Percentiles rank a stretch among this genome's conserved stretches.
Evolutionary conservation across 176 grass and related monocot genomes (phyloP).

Genomic region (Aechmea fasciata): DNA sequence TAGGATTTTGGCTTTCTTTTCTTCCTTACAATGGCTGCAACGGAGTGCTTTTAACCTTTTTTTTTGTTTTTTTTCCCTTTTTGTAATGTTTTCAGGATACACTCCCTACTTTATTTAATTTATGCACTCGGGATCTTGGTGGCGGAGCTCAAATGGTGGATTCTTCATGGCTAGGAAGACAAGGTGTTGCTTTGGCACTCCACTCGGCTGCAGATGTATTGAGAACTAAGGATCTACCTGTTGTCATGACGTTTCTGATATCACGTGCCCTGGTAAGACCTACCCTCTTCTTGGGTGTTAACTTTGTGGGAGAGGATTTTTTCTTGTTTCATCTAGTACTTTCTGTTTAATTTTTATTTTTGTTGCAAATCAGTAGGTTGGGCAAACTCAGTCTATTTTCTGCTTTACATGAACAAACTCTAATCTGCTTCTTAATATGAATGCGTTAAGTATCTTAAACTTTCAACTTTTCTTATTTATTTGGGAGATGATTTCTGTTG

Average conservation of each 20-base stretch:
- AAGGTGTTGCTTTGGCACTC: slow-evolving; percentile 87
- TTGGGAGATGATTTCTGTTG: neutral
- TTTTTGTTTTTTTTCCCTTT: slow-evolving; percentile 1
- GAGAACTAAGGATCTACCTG: slow-evolving; percentile 83
- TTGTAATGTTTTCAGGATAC: slow-evolving; percentile 49
- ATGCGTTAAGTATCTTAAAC: neutral
- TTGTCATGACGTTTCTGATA: slow-evolving; percentile 97
- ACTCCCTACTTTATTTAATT: slow-evolving; percentile 72
- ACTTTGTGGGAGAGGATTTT: too few relatives aligned
- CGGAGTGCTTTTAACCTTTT: neutral
- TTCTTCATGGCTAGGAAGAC: slow-evolving; percentile 72
- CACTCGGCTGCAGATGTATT: slow-evolving; percentile 86
- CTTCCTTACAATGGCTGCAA: neutral
- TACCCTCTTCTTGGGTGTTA: neutral
- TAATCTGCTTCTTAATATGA: too few relatives aligned
- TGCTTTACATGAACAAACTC: neutral
- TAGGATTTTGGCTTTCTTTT: neutral
- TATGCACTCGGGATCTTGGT: slow-evolving; percentile 75
- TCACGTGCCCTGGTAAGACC: slow-evolving; percentile 75
- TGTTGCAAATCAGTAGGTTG: too few relatives aligned
- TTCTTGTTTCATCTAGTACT: too few relatives aligned
- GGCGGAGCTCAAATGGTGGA: slow-evolving; percentile 48
- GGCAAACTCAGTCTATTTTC: too few relatives aligned
- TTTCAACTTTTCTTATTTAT: neutral
- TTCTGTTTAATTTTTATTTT: too few relatives aligned